Base-by-base conservation (phyloP, 2,329 filamentous ascomycete species). In the Fusarium sp. region DNA sequence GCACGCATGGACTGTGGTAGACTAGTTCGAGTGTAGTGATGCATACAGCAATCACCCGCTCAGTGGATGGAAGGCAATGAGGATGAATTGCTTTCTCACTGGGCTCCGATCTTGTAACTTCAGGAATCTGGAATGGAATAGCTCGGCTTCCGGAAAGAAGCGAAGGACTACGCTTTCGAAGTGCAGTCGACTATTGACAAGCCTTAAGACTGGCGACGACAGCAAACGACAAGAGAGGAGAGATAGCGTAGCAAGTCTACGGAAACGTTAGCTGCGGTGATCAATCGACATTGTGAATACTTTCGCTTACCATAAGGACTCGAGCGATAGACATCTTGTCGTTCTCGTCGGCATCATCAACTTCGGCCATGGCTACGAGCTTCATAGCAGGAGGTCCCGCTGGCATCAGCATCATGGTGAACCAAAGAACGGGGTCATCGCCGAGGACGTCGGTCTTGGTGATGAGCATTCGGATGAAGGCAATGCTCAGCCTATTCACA, bases 311-410 rank as follows among this genome's bases (percentile, higher is more conserved):
- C 66, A 69, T 69, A 6, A 69, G 47, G 9, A 69, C 49, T 10
- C 55, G 53, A 4, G 66, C 60, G 16, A 69, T 69, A 2, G 66
- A 69, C 66, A 69, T 69, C 14, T 70, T 69, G 51, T 69, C 66
- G 12, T 69, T 46, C 14, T 69, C 66, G 12, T 70, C 66, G 0
- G 66, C 66, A 6, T 69, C 66, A 3, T 69, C 66, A 6, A 61
- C 61, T 46, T 69, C 66, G 2, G 66, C 66, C 66, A 69, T 69
- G 14, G 66, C 66, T 30, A 69, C 51, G 0, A 69, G 34, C 59
- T 69, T 69, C 66, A 69, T 69, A 15, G 66, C 66, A 0, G 66
- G 65, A 0, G 66, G 66, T 4, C 66, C 66, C 1, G 66, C 43
- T 3, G 66, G 66, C 66, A 69, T 69, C 3, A 69, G 16, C 66